These are phyloP conservation scores for Vanrija sp. DNA, from an alignment of 1,284 basidiomycete genomes.

Conservation along the genomic window DNA sequence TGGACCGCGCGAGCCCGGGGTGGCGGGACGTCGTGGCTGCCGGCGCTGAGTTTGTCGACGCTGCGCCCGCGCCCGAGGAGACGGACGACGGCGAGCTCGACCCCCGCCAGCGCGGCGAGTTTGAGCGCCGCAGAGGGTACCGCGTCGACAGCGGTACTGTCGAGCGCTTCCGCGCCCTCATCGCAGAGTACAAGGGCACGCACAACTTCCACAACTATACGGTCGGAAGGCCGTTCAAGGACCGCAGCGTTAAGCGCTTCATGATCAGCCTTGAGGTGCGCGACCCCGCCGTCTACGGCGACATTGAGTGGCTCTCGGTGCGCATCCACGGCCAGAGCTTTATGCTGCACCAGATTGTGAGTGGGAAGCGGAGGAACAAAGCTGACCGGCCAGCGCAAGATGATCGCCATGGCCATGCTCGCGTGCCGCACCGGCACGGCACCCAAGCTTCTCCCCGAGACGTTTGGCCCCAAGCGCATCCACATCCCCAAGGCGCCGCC, in stretches of 20 bases:
- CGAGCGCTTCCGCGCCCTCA: conserved; percentile 57
- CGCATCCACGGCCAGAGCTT: conserved; percentile 96
- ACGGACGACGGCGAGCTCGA: conserved; percentile 40
- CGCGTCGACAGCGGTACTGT: conserved; percentile 59
- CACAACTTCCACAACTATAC: conserved; percentile 98
- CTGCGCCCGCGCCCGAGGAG: conserved; percentile 43
- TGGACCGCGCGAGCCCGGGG: conserved; percentile 46
- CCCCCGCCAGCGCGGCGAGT: conserved; percentile 36
- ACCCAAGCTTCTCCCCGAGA: conserved; percentile 61
- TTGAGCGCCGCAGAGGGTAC: conserved; percentile 56
- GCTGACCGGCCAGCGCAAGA: conserved; percentile 71
- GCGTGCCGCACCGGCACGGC: conserved; percentile 71
- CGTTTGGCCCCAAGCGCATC: conserved; percentile 64
- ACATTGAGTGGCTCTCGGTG: conserved; percentile 92
- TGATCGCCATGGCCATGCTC: conserved; percentile 86
- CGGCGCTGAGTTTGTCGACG: conserved; percentile 37
- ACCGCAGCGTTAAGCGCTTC: conserved; percentile 72
- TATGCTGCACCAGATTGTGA: conserved; percentile 86
- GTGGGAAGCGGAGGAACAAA: conserved; percentile 6
- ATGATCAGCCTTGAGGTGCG: conserved; percentile 80
- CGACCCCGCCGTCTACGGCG: conserved; percentile 77
- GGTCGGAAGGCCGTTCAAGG: conserved; percentile 76
- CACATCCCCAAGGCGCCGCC: conserved; percentile 95
- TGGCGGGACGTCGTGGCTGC: conserved; percentile 40
- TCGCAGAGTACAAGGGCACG: conserved; percentile 65